Evolutionary conservation across 2,329 filamentous ascomycete genomes (phyloP).

Genomic region (Pseudogymnoascus sp.): DNA sequence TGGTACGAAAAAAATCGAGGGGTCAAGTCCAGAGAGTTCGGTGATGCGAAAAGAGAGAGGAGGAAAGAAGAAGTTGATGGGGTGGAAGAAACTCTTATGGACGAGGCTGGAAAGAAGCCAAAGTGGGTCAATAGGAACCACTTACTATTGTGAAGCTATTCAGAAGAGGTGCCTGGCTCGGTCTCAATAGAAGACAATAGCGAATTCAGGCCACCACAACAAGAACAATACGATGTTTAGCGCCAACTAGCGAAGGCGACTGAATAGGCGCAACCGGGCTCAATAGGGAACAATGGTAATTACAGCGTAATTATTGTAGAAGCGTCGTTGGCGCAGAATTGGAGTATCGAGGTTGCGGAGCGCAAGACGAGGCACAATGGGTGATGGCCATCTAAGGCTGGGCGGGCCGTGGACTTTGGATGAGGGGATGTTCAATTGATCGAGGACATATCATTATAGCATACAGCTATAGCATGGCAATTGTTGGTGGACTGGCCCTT

Average conservation of each 20-base stretch:
- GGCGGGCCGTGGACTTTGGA: background rate
- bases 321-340: background rate
- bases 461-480: background rate
- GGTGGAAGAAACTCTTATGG: background rate
- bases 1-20: conserved; percentile 1
- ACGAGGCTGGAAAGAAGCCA: background rate
- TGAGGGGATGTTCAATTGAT: conserved; percentile 4
- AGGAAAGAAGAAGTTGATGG: background rate
- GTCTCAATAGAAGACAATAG: conserved; percentile 10
- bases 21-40: background rate
- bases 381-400: background rate
- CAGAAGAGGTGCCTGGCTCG: conserved; percentile 1
- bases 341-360: background rate
- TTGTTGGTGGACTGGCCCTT: background rate
- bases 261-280: background rate
- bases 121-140: background rate
- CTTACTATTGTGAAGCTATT: conserved; percentile 16
- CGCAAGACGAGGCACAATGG: background rate
- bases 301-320: background rate
- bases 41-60: background rate
- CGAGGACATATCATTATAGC: conserved; percentile 3
- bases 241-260: background rate
- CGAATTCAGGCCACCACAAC: conserved; percentile 1
- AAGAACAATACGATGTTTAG: background rate
- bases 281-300: conserved; percentile 6